A percentile compares a stretch with the other conserved stretches of the same genome.
phyloP scores from a whole-genome alignment of 1,139 yeast species.

The Hansenula sp. region DNA sequence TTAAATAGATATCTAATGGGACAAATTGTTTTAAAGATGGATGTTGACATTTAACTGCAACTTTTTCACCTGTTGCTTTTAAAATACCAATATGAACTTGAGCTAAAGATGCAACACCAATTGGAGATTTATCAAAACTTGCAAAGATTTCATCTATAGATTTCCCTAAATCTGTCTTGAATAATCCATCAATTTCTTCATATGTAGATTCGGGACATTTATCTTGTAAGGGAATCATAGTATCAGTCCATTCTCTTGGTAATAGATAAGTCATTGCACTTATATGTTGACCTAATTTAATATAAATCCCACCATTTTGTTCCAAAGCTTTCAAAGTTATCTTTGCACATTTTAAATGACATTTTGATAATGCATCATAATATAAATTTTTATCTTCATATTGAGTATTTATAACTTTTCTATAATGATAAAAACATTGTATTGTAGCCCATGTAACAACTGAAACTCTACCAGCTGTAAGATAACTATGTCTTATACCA shows the following conservation, averaged over 20 bases:
- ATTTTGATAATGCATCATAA: constrained; percentile 46
- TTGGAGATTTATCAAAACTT: constrained; percentile 66
- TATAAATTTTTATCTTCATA: constrained; percentile 48
- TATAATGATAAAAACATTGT: constrained; percentile 62
- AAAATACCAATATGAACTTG: constrained; percentile 85
- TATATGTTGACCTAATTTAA: constrained; percentile 91
- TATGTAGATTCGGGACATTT: constrained; percentile 79
- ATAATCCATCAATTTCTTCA: constrained; percentile 64
- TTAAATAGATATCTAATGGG: constrained; percentile 80
- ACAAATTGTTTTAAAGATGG: constrained; percentile 85
- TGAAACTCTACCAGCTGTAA: constrained; percentile 51
- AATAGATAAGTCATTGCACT: constrained; percentile 87
- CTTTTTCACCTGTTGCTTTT: constrained; percentile 57
- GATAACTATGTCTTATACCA: constrained; percentile 25
- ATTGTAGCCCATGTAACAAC: constrained; percentile 62
- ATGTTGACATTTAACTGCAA: constrained; percentile 94
- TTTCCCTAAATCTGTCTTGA: constrained; percentile 61
- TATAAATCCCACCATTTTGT: constrained; percentile 85
- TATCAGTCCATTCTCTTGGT: constrained; percentile 91
- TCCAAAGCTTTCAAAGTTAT: constrained; percentile 79
- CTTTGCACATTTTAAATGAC: constrained; percentile 73
- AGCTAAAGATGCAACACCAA: constrained; percentile 94
- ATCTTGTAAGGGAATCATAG: constrained; percentile 92
- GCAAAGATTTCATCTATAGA: constrained; percentile 60
- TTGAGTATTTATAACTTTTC: constrained; percentile 45